phyloP scores from a whole-genome alignment of 257 asterid species.

The Solanum tarijense region DNA sequence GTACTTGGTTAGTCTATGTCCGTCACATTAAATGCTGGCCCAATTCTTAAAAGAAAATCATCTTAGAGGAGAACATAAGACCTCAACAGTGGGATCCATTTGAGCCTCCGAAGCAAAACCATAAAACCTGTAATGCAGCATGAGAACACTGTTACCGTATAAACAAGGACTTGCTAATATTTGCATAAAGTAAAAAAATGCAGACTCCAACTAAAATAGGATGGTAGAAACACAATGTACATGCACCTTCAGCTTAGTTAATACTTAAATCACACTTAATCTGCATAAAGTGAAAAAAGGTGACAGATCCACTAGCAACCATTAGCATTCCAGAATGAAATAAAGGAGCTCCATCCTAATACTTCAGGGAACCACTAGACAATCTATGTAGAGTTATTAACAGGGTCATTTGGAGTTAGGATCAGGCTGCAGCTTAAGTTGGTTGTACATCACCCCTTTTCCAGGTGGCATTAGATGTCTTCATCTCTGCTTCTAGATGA shows the following conservation, averaged over 20 bases:
- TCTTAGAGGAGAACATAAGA: constrained; percentile 8
- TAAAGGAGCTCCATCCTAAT: not conserved
- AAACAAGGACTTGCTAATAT: not conserved
- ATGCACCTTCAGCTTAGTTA: not conserved
- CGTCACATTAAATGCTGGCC: not conserved
- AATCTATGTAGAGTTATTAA: not conserved
- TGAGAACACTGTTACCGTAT: not conserved
- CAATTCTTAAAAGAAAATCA: not conserved
- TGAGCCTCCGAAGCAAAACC: constrained; percentile 97
- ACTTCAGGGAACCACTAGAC: not conserved
- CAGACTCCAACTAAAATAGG: not conserved
- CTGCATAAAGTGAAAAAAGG: not conserved
- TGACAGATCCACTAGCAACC: not conserved
- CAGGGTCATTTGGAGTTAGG: not conserved
- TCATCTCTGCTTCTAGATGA: not conserved
- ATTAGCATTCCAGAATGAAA: not conserved
- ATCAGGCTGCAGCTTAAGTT: not conserved
- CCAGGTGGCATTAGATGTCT: not conserved
- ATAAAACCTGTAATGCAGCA: constrained; percentile 50
- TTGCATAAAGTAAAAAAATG: not conserved
- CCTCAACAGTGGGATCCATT: constrained; percentile 95
- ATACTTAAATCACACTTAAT: not conserved
- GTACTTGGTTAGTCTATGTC: not conserved
- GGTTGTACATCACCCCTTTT: not conserved
- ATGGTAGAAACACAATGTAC: not conserved